Conservation (phyloP, 2,329 filamentous ascomycete genomes). For the Malbranchea zuffiana region DNA sequence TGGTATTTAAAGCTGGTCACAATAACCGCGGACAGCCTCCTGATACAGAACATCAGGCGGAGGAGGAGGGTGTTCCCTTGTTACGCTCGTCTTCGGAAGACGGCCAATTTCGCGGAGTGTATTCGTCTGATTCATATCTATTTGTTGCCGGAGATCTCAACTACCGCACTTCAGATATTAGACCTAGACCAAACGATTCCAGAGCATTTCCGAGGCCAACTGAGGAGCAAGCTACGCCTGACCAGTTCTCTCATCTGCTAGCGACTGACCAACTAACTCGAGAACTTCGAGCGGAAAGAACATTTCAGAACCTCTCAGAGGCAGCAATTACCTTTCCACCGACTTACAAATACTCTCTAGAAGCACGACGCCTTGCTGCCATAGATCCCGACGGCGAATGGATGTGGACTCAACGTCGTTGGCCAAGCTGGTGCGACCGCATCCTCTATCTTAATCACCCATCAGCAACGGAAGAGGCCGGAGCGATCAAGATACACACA, state of each 20-base stretch:
- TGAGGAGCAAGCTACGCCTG: conserved; percentile 35
- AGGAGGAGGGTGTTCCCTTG: conserved; percentile 27
- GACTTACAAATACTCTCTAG: conserved; percentile 74
- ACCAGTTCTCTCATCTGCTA: conserved; percentile 58
- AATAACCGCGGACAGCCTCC: conserved; percentile 13
- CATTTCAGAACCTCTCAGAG: conserved; percentile 69
- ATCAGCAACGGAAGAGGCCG: conserved; percentile 36
- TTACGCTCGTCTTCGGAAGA: conserved; percentile 23
- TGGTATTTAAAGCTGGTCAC: conserved; percentile 55
- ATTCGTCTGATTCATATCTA: conserved; percentile 61
- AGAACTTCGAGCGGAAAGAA: conserved; percentile 57
- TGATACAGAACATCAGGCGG: conserved; percentile 12
- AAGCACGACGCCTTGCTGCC: conserved; percentile 31
- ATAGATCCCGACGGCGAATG: conserved; percentile 40
- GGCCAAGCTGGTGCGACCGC: conserved; percentile 88
- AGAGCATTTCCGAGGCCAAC: conserved; percentile 52
- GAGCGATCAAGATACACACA: conserved; percentile 41
- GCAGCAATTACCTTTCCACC: conserved; percentile 68
- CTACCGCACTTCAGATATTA: conserved; percentile 67
- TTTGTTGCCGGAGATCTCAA: conserved; percentile 91
- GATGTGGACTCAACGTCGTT: conserved; percentile 70
- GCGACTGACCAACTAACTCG: conserved; percentile 65
- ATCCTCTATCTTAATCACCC: conserved; percentile 64
- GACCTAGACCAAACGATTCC: conserved; percentile 50
- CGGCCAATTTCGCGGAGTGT: conserved; percentile 43